Evolutionary conservation across 768 basidiomycete genomes (phyloP).

Genomic region (Russula earlei): DNA sequence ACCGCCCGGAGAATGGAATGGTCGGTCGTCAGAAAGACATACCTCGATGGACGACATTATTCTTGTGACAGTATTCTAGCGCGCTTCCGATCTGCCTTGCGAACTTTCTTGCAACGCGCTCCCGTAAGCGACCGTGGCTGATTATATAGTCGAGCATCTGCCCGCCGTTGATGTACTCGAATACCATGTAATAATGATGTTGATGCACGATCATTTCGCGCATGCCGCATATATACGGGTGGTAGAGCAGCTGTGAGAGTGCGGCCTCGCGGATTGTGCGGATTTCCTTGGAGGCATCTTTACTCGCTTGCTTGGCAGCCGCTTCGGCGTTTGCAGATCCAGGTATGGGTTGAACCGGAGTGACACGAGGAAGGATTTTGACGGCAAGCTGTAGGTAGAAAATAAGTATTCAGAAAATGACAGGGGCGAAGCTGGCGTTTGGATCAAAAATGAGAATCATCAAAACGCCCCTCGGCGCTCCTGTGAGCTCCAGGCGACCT

Average conservation of each 20-base stretch:
- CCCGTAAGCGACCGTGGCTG: slow-evolving; percentile 89
- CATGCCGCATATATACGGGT: slow-evolving; percentile 99
- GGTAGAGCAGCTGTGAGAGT: slow-evolving; percentile 89
- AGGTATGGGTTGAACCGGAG: slow-evolving; percentile 46
- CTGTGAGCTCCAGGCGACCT: neutral
- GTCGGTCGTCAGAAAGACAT: slow-evolving; percentile 18
- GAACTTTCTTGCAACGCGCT: slow-evolving; percentile 94
- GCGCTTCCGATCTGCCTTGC: slow-evolving; percentile 95
- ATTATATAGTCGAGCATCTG: slow-evolving; percentile 99
- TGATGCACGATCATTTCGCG: slow-evolving; percentile 96
- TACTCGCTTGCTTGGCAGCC: slow-evolving; percentile 69
- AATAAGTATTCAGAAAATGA: neutral
- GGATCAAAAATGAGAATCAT: neutral
- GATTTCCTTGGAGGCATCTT: slow-evolving; percentile 92
- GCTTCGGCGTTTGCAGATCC: slow-evolving; percentile 43
- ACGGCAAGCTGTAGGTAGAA: slow-evolving; percentile 68
- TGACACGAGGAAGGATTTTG: slow-evolving; percentile 90
- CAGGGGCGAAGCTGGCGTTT: neutral
- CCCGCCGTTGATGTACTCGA: slow-evolving; percentile 97
- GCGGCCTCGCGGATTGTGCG: slow-evolving; percentile 94
- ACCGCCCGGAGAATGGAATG: neutral
- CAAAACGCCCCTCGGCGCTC: slow-evolving; percentile 1
- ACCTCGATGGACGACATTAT: slow-evolving; percentile 96
- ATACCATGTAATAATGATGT: slow-evolving; percentile 99
- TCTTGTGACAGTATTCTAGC: slow-evolving; percentile 92